Conservation (phyloP, 2,329 filamentous ascomycete species). For the Phyllosticta ampelicida region DNA sequence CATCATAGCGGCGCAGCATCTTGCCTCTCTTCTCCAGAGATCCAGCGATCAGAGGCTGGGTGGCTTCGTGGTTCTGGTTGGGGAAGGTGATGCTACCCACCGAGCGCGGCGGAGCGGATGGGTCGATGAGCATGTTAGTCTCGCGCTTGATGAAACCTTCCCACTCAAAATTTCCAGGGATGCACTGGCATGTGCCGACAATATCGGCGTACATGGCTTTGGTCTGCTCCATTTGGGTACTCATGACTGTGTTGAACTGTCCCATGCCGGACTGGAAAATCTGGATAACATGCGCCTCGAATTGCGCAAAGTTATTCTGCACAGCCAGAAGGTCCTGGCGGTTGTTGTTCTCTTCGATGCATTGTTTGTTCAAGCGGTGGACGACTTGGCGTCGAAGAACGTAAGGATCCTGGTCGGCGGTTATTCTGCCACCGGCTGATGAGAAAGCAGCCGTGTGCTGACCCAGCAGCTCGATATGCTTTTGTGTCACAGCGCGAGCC, state of each 20-base stretch:
- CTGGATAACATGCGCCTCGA: conserved; percentile 76
- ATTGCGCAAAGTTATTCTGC: conserved; percentile 80
- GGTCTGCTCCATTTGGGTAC: conserved; percentile 70
- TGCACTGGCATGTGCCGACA: conserved; percentile 60
- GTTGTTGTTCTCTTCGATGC: conserved; percentile 93
- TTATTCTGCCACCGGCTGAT: conserved; percentile 59
- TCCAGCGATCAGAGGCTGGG: conserved; percentile 76
- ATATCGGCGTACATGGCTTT: conserved; percentile 78
- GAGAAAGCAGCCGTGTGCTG: conserved; percentile 75
- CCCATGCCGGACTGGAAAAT: conserved; percentile 74
- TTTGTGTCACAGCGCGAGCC: conserved; percentile 74
- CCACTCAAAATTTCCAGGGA: conserved; percentile 87
- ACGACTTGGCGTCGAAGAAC: conserved; percentile 70
- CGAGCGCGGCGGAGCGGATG: conserved; percentile 60
- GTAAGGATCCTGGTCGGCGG: conserved; percentile 74
- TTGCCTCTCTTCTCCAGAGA: conserved; percentile 83
- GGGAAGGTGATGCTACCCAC: conserved; percentile 70
- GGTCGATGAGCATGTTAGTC: conserved; percentile 62
- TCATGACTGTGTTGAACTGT: conserved; percentile 71
- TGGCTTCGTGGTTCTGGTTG: conserved; percentile 75
- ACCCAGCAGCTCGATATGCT: conserved; percentile 88
- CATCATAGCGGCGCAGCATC: conserved; percentile 70
- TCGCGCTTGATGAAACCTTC: conserved; percentile 67
- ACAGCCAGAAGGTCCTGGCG: conserved; percentile 81
- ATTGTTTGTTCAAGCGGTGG: conserved; percentile 79